A percentile compares a stretch with the other conserved stretches of the same genome.
Conservation (phyloP, 2,329 filamentous ascomycete species). For the Spiromastix sp. region DNA sequence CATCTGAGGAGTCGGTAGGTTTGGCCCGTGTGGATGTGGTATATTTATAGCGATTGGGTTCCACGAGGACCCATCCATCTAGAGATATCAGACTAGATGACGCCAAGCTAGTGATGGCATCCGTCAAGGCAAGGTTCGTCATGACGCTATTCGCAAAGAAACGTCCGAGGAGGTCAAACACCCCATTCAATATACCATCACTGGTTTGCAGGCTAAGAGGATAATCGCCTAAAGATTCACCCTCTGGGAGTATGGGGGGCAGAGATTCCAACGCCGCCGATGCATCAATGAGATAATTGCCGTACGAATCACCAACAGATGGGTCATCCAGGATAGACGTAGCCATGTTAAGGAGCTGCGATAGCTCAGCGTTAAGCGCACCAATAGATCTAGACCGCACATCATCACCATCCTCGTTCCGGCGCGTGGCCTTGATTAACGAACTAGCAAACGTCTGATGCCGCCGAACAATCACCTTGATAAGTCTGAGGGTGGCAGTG, state of each 20-base stretch:
- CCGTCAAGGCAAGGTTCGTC: slow-evolving; percentile 79
- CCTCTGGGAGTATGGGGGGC: too few relatives aligned
- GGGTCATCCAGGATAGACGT: slow-evolving; percentile 28
- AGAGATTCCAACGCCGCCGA: too few relatives aligned
- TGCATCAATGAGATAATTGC: slow-evolving; percentile 39
- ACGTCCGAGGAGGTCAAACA: slow-evolving; percentile 53
- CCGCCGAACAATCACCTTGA: slow-evolving; percentile 74
- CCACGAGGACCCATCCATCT: slow-evolving; percentile 80
- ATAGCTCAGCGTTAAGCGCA: slow-evolving; percentile 31
- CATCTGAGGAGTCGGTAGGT: slow-evolving; percentile 31
- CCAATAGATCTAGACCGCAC: slow-evolving; percentile 25
- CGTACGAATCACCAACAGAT: slow-evolving; percentile 31
- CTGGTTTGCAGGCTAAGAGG: slow-evolving; percentile 57
- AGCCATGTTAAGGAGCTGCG: slow-evolving; percentile 27
- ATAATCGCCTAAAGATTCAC: slow-evolving; percentile 44
- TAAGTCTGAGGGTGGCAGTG: slow-evolving; percentile 74
- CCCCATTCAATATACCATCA: slow-evolving; percentile 43
- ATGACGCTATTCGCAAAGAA: slow-evolving; percentile 90
- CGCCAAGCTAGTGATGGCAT: slow-evolving; percentile 69
- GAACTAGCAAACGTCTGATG: slow-evolving; percentile 74
- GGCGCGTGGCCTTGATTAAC: slow-evolving; percentile 50
- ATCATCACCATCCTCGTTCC: not conserved
- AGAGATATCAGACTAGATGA: slow-evolving; percentile 76
- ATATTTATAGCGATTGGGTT: slow-evolving; percentile 54
- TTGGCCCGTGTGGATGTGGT: slow-evolving; percentile 9